A percentile compares a stretch with the other conserved stretches of the same genome.
Conservation (phyloP, 2,329 filamentous ascomycete genomes). For the Diaporthe sp. region DNA sequence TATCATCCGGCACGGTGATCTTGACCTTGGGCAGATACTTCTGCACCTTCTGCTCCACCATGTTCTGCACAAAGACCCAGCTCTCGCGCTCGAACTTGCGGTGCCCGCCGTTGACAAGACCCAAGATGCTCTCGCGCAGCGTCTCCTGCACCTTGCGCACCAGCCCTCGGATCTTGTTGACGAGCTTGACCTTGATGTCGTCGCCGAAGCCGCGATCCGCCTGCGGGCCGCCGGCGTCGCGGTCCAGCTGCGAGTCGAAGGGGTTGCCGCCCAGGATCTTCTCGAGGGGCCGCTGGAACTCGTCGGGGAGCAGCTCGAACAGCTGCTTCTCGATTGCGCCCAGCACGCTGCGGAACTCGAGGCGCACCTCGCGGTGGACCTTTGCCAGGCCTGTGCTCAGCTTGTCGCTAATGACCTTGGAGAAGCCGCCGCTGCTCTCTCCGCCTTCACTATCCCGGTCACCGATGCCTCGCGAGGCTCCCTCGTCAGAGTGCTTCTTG, state of each 20-base stretch:
- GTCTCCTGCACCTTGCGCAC: constrained; percentile 62
- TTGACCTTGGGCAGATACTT: constrained; percentile 61
- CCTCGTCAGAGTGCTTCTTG: constrained; percentile 52
- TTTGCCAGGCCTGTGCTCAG: constrained; percentile 59
- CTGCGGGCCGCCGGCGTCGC: constrained; percentile 39
- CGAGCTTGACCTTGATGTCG: constrained; percentile 59
- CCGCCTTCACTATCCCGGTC: constrained; percentile 49
- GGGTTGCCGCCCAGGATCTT: constrained; percentile 63
- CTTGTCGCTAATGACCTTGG: constrained; percentile 62
- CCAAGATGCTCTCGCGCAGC: constrained; percentile 59
- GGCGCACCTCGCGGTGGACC: constrained; percentile 60
- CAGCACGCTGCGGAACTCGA: constrained; percentile 61
- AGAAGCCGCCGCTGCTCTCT: constrained; percentile 54
- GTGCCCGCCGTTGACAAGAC: constrained; percentile 61
- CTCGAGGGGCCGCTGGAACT: constrained; percentile 59
- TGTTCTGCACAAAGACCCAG: constrained; percentile 62
- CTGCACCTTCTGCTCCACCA: constrained; percentile 61
- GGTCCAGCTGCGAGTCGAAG: constrained; percentile 57
- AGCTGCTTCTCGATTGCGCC: constrained; percentile 61
- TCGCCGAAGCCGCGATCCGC: constrained; percentile 57
- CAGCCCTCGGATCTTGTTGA: constrained; percentile 59
- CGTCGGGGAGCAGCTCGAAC: constrained; percentile 60
- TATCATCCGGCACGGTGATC: constrained; percentile 61
- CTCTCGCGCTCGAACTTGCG: constrained; percentile 62
- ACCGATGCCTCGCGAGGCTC: constrained; percentile 50